phyloP scores from a whole-genome alignment of 1,139 yeast species.

The Pneumocystis jirovecii region DNA sequence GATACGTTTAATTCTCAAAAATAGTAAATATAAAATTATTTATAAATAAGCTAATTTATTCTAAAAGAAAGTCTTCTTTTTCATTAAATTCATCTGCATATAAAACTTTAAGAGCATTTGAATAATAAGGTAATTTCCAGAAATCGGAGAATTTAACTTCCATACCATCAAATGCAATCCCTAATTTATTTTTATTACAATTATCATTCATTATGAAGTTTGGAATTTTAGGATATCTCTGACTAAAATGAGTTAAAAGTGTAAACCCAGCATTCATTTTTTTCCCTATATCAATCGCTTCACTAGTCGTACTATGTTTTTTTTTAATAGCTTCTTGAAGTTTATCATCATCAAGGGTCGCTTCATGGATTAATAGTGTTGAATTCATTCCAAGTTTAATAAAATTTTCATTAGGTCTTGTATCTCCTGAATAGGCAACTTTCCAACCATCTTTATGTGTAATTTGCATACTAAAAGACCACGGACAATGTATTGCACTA shows the following conservation, averaged over 20 bases:
- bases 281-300: conserved; percentile 56
- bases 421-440: conserved; percentile 85
- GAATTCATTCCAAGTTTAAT: conserved; percentile 50
- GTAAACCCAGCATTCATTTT: conserved; percentile 57
- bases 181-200: conserved; percentile 3
- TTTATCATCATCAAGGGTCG: conserved; percentile 71
- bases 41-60: not conserved
- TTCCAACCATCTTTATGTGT: conserved; percentile 17
- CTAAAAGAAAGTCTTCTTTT: not conserved
- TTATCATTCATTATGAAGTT: conserved; percentile 2
- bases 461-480: conserved; percentile 45
- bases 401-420: conserved; percentile 63
- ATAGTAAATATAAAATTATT: not conserved
- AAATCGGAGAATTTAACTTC: not conserved
- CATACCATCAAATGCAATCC: conserved; percentile 3
- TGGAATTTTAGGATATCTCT: conserved; percentile 54
- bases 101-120: not conserved
- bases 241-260: conserved; percentile 80
- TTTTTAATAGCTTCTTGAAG: conserved; percentile 70
- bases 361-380: conserved; percentile 78
- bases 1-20: not conserved
- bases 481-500: conserved; percentile 70
- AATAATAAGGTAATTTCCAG: not conserved
- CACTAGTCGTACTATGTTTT: conserved; percentile 80
- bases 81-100: not conserved